Evolutionary conservation across 768 basidiomycete species (phyloP), one percentile per base, ranked within the genome.

Genomic region (Kwoniella dendrophila): DNA sequence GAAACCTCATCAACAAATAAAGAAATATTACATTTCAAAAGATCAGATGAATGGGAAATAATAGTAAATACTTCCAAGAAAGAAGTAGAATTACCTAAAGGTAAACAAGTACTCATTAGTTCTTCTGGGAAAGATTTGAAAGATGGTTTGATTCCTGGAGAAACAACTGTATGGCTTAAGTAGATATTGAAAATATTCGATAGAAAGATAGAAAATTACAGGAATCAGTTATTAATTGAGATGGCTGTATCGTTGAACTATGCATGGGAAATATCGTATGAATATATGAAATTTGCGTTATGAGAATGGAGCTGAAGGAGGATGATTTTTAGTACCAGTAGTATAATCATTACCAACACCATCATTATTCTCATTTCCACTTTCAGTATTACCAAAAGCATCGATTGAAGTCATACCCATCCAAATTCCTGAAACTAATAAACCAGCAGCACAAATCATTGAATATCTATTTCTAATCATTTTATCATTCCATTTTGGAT

Each of bases 31-130:
- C 64, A 68, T 43, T 73, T 68, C 55, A 62, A 59, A 40, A 32
- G 68, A 54, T 62, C 68, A 5, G 62, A 56, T 11, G 68, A 64
- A 14, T 67, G 66, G 66, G 55, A 66, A 49, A 66, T 72, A 5
- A 36, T 72, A 4, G 53, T 68, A 29, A 72, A 72, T 61, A 41
- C 59, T 45, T 56, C 63, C 24, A 61, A 66, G 22, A 56, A 56
- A 27, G 59, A 41, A 1, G 56, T 67, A 0, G 58, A 52, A 6
- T 16, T 73, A 34, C 71, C 71, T 16, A 36, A 30, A 20, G 50
- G 41, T 6, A n/a, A n/a, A n/a, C 22, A 59, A 38, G 47, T 62
- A 10, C 43, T 62, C 8, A 24, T 62, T 26, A 48, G 26, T 12
- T 58, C 56, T 32, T 45, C 59, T 18, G 24, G 27, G 12, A n/a